Conservation (phyloP, 2,329 filamentous ascomycete genomes). For the Scopulariopsis brevicaulis region DNA sequence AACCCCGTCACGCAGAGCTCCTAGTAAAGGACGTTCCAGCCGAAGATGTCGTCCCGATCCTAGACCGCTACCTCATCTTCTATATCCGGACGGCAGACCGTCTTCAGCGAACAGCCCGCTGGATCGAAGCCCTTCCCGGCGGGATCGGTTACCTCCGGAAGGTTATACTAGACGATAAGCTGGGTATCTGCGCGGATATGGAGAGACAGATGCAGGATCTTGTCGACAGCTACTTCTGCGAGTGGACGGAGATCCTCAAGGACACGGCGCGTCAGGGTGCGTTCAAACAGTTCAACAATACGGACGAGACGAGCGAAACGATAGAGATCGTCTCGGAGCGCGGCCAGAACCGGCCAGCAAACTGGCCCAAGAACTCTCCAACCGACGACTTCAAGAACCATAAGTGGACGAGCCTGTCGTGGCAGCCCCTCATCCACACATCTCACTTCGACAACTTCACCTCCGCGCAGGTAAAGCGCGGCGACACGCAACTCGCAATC, state of each 20-base stretch:
- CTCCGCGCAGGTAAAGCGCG: slow-evolving; percentile 68
- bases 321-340: slow-evolving; percentile 65
- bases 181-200: slow-evolving; percentile 74
- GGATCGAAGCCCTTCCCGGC: slow-evolving; percentile 75
- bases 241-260: slow-evolving; percentile 77
- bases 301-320: slow-evolving; percentile 53
- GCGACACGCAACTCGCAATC: slow-evolving; percentile 79
- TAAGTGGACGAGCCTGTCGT: slow-evolving; percentile 37
- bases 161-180: slow-evolving; percentile 74
- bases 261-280: slow-evolving; percentile 54
- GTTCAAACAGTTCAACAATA: slow-evolving; percentile 82
- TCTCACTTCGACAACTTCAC: slow-evolving; percentile 65
- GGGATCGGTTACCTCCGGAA: slow-evolving; percentile 74
- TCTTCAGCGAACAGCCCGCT: slow-evolving; percentile 77
- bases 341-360: slow-evolving; percentile 59
- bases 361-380: slow-evolving; percentile 58
- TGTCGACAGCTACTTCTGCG: slow-evolving; percentile 76
- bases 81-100: slow-evolving; percentile 90
- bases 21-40: slow-evolving; percentile 79
- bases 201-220: slow-evolving; percentile 83
- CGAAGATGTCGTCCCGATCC: slow-evolving; percentile 68
- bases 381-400: slow-evolving; percentile 56
- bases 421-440: slow-evolving; percentile 70
- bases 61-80: slow-evolving; percentile 85
- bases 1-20: slow-evolving; percentile 70